Percentiles rank a stretch among this genome's conserved stretches.
Conservation (phyloP, 2,329 filamentous ascomycete species). For the Parascedosporium putredinis region DNA sequence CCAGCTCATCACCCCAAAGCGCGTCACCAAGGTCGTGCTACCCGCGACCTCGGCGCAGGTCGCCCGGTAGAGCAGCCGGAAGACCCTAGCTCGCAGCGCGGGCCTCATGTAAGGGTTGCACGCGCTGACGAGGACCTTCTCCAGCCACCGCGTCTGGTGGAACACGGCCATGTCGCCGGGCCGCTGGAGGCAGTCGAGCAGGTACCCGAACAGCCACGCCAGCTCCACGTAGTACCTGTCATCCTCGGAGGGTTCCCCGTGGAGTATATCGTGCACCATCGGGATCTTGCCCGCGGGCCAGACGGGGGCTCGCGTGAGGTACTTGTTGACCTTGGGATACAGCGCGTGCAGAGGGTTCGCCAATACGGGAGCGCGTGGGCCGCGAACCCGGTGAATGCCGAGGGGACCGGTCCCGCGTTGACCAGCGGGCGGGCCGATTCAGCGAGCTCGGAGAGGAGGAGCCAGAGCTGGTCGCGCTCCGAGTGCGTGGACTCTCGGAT, state of each 20-base stretch:
- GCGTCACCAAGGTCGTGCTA: constrained; percentile 69
- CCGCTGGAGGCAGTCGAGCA: constrained; percentile 57
- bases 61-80: constrained; percentile 55
- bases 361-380: constrained; percentile 59
- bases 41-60: constrained; percentile 59
- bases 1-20: constrained; percentile 68
- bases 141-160: constrained; percentile 56
- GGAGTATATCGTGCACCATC: constrained; percentile 52
- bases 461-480: constrained; percentile 67
- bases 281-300: constrained; percentile 70
- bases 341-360: constrained; percentile 69
- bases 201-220: constrained; percentile 62
- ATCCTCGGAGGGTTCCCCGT: constrained; percentile 59
- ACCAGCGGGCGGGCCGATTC: constrained; percentile 57
- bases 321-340: constrained; percentile 78
- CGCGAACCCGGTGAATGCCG: constrained; percentile 66
- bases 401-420: constrained; percentile 52
- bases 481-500: constrained; percentile 59
- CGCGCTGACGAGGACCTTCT: constrained; percentile 62
- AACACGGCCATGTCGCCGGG: constrained; percentile 49
- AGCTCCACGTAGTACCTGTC: constrained; percentile 64
- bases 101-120: constrained; percentile 53
- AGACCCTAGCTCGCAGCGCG: constrained; percentile 47
- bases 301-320: constrained; percentile 64
- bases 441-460: constrained; percentile 68